phyloP scores from a whole-genome alignment of 768 basidiomycete genomes.

The Calocybe gangraenosa region DNA sequence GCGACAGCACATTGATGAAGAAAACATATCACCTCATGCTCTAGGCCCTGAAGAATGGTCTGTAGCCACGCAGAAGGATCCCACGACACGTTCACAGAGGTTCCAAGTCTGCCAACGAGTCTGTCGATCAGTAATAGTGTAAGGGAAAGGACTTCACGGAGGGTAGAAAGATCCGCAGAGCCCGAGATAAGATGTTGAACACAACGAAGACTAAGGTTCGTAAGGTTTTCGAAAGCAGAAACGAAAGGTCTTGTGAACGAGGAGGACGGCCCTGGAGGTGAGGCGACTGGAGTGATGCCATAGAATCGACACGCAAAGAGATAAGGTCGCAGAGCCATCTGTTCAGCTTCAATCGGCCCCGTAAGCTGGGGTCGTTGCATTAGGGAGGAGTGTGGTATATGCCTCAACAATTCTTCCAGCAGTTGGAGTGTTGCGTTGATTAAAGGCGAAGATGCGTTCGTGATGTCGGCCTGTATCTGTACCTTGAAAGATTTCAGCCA shows the following conservation, averaged over 20 bases:
- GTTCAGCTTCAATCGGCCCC: constrained; percentile 27
- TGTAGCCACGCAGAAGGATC: constrained; percentile 61
- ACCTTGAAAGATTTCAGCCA: constrained; percentile 22
- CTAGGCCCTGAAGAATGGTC: constrained; percentile 46
- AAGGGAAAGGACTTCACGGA: constrained; percentile 51
- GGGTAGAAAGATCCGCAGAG: constrained; percentile 23
- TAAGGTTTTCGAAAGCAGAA: constrained; percentile 52
- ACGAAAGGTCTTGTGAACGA: constrained; percentile 46
- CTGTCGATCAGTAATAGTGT: constrained; percentile 47
- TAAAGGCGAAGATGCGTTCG: constrained; percentile 28
- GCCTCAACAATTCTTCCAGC: constrained; percentile 47
- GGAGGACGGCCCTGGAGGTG: constrained; percentile 16
- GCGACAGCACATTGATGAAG: constrained; percentile 7
- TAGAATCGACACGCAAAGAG: constrained; percentile 63
- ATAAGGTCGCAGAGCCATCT: constrained; percentile 36
- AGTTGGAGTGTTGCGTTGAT: constrained; percentile 44
- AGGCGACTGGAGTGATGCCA: constrained; percentile 31
- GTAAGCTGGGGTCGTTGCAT: constrained; percentile 46
- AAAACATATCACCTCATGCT: constrained; percentile 44
- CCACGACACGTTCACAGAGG: constrained; percentile 47
- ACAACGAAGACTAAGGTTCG: constrained; percentile 42
- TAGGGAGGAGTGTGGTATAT: constrained; percentile 47
- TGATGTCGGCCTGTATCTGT: constrained; percentile 31
- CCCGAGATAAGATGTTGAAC: constrained; percentile 32
- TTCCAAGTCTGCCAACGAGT: constrained; percentile 42